Conservation (phyloP, 148 eudicot species). For the Cornus suecica region DNA sequence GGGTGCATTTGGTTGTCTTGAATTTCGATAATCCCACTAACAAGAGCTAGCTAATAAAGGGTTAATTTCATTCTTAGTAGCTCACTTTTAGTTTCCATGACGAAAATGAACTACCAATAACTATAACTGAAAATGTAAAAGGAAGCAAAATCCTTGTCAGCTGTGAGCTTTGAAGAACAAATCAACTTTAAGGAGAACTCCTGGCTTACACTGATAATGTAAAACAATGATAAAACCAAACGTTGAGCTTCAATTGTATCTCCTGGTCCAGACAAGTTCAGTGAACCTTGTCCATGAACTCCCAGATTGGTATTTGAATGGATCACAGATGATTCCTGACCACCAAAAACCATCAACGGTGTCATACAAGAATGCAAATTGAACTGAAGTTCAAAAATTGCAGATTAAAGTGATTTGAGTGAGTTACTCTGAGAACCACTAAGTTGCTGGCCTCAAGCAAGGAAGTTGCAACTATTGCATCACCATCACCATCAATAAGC, state of each 20-base stretch:
- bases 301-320: slow-evolving; percentile 90
- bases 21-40: neutral
- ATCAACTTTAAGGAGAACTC: neutral
- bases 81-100: neutral
- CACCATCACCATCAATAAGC: slow-evolving; percentile 72
- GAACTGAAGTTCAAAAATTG: neutral
- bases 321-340: slow-evolving; percentile 79
- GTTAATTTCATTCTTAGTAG: neutral
- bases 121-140: neutral
- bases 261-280: slow-evolving; percentile 91
- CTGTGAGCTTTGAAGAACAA: neutral
- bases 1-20: neutral
- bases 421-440: slow-evolving; percentile 78
- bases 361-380: slow-evolving; percentile 4
- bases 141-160: neutral
- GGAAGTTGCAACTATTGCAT: slow-evolving; percentile 74
- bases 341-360: slow-evolving; percentile 11
- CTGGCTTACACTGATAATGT: slow-evolving; percentile 67
- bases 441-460: slow-evolving; percentile 95
- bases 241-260: slow-evolving; percentile 94
- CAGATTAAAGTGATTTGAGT: neutral
- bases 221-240: slow-evolving; percentile 79
- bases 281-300: slow-evolving; percentile 90
- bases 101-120: slow-evolving; percentile 1
- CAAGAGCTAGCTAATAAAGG: neutral